Evolutionary conservation across 2,329 filamentous ascomycete genomes (phyloP).

Genomic region (Nannizziopsis arthrosporioides): DNA sequence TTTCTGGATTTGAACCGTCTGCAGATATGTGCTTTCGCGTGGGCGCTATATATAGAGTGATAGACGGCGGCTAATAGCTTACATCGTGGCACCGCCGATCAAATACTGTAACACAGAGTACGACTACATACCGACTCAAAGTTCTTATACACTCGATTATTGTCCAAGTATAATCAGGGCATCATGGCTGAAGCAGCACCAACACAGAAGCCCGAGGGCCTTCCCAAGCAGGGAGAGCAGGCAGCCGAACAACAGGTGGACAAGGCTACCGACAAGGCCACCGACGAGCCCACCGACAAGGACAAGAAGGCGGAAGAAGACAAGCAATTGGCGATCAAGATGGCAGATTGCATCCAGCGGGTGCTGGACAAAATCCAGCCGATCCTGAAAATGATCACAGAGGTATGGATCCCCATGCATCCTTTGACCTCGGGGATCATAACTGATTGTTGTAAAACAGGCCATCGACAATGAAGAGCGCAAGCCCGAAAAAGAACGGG

Average conservation of each 20-base stretch:
- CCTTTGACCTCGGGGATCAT: background rate
- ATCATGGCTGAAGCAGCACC: conserved; percentile 6
- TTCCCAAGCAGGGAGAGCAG: conserved; percentile 2
- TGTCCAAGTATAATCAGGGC: too few species aligned
- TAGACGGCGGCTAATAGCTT: too few species aligned
- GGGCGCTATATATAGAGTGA: too few species aligned
- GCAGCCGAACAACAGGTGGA: conserved; percentile 21
- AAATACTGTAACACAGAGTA: too few species aligned
- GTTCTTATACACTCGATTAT: too few species aligned
- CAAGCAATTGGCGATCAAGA: conserved; percentile 63
- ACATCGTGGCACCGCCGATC: too few species aligned
- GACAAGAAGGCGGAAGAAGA: conserved; percentile 55
- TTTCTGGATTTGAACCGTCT: too few species aligned
- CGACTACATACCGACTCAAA: too few species aligned
- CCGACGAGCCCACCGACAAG: conserved; percentile 41
- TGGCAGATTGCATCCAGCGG: conserved; percentile 60
- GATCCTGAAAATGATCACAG: conserved; percentile 74
- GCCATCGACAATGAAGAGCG: conserved; percentile 69
- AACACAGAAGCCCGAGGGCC: conserved; percentile 7
- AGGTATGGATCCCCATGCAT: conserved; percentile 40
- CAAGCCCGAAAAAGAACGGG: conserved; percentile 72
- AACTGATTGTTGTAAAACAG: conserved; percentile 33
- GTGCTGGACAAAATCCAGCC: conserved; percentile 75
- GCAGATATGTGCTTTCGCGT: too few species aligned
- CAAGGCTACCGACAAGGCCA: conserved; percentile 43